A percentile compares a stretch with the other conserved stretches of the same genome.
Evolutionary conservation across 116 monocot genomes (phyloP).

Genomic region (Phalaenopsis hybrid): DNA sequence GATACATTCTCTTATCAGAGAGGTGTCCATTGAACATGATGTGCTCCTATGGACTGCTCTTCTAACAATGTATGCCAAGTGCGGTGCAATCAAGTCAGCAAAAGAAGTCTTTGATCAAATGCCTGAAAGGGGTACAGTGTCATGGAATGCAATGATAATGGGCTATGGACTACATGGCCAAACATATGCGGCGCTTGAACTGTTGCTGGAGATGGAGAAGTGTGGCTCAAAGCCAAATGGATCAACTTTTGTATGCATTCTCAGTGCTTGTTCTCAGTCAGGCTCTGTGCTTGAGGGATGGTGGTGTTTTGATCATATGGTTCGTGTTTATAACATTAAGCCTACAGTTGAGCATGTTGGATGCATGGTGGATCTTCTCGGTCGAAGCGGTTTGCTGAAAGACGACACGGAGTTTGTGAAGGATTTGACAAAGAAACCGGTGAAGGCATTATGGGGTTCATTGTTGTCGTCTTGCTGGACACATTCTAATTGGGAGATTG

Average conservation of each 20-base stretch:
- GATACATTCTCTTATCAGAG: conserved; percentile 49
- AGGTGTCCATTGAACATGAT: conserved; percentile 21
- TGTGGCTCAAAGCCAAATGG: conserved; percentile 32
- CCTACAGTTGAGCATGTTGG: conserved; percentile 8
- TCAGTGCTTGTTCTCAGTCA: conserved; percentile 50
- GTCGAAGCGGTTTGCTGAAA: too few relatives aligned
- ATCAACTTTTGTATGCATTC: conserved; percentile 54
- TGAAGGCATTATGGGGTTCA: conserved; percentile 33
- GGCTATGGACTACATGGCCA: conserved; percentile 57
- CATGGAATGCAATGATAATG: conserved; percentile 81
- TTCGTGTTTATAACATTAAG: conserved; percentile 21
- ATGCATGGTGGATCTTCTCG: too few relatives aligned
- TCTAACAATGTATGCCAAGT: conserved; percentile 76
- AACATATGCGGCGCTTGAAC: conserved; percentile 35
- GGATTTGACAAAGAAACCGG: too few relatives aligned
- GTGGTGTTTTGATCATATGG: conserved; percentile 63
- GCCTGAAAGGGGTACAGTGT: conserved; percentile 36
- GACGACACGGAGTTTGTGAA: too few relatives aligned
- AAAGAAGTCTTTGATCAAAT: conserved; percentile 53
- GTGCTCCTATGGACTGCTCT: conserved; percentile 54
- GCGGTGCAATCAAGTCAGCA: conserved; percentile 52
- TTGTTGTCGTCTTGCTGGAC: conserved; percentile 45
- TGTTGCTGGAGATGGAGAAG: conserved; percentile 65
- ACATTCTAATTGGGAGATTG: conserved; percentile 41
- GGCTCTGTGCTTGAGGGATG: conserved; percentile 59